Percentiles rank a stretch among this genome's conserved stretches.
Conservation (phyloP, 2,329 filamentous ascomycete species). For the Aplosporella prunicola region DNA sequence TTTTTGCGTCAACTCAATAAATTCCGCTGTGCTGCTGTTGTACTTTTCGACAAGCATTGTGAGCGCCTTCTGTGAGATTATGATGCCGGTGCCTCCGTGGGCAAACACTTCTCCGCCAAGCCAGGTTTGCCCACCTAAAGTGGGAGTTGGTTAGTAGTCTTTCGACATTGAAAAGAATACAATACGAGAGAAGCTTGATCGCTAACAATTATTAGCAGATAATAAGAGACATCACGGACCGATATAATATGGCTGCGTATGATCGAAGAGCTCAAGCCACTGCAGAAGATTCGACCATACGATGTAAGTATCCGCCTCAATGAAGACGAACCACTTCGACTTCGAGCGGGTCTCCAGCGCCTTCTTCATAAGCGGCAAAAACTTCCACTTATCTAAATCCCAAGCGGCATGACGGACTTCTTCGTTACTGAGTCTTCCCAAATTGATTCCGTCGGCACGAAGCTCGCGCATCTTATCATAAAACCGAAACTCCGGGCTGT, state of each 20-base stretch:
- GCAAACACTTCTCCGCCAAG: slow-evolving; percentile 40
- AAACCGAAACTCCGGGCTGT: slow-evolving; percentile 42
- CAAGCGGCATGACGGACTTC: slow-evolving; percentile 25
- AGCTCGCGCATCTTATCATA: slow-evolving; percentile 40
- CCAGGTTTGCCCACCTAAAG: slow-evolving; percentile 20
- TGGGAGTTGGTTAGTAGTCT: no score
- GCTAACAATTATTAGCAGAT: slow-evolving; percentile 20
- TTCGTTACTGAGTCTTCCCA: slow-evolving; percentile 24
- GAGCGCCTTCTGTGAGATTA: slow-evolving; percentile 39
- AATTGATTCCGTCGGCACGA: slow-evolving; percentile 34
- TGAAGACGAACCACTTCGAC: slow-evolving; percentile 50
- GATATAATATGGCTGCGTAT: slow-evolving; percentile 41
- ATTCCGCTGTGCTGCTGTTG: slow-evolving; percentile 20
- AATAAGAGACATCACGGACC: slow-evolving; percentile 42
- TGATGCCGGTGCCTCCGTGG: slow-evolving; percentile 45
- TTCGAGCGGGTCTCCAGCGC: slow-evolving; percentile 31
- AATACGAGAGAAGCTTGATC: no score
- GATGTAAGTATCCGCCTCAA: slow-evolving; percentile 50
- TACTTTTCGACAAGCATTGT: slow-evolving; percentile 24
- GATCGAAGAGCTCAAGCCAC: slow-evolving; percentile 44
- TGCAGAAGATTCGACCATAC: slow-evolving; percentile 44
- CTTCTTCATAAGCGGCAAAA: slow-evolving; percentile 26
- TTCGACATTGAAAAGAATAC: no score
- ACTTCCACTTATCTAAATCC: slow-evolving; percentile 31
- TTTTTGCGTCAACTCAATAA: slow-evolving; percentile 27